phyloP scores from a whole-genome alignment of 2,329 filamentous ascomycete genomes.

The Chaetoscypha palmicola region DNA sequence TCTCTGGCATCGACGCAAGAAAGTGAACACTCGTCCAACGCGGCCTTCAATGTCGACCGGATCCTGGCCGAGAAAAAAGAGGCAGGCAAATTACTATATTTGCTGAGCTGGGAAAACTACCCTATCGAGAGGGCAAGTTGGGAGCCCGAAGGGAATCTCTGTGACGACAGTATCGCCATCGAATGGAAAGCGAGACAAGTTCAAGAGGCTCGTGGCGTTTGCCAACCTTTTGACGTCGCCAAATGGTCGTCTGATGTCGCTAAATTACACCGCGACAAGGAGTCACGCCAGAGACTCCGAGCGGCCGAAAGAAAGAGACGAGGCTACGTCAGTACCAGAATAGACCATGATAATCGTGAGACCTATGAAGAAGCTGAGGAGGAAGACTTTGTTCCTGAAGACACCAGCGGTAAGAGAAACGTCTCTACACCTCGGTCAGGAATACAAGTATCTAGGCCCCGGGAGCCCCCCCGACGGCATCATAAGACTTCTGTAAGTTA shows the following conservation, averaged over 20 bases:
- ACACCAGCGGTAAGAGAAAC: no score
- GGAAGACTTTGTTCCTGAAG: neutral
- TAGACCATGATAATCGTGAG: conserved; percentile 15
- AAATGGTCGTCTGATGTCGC: conserved; percentile 13
- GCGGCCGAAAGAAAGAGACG: conserved; percentile 18
- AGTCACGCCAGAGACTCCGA: conserved; percentile 15
- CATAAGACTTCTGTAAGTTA: no score
- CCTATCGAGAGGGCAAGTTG: conserved; percentile 48
- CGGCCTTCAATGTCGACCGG: conserved; percentile 34
- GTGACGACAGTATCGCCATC: conserved; percentile 32
- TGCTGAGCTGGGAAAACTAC: conserved; percentile 61
- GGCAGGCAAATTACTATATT: conserved; percentile 39
- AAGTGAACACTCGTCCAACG: conserved; percentile 23
- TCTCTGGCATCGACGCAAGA: conserved; percentile 46
- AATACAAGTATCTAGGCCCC: no score
- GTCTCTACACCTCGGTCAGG: no score
- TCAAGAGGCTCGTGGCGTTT: conserved; percentile 14
- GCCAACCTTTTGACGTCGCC: conserved; percentile 20
- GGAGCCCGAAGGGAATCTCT: conserved; percentile 41
- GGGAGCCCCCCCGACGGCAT: no score
- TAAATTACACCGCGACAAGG: conserved; percentile 13
- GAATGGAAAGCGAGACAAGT: conserved; percentile 26
- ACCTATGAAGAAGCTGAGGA: conserved; percentile 28
- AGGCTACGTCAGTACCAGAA: conserved; percentile 12
- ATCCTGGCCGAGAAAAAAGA: conserved; percentile 42